Evolutionary conservation across 176 grass and related monocot genomes (phyloP).

Genomic region (Rhipidocladum racemiflorum): DNA sequence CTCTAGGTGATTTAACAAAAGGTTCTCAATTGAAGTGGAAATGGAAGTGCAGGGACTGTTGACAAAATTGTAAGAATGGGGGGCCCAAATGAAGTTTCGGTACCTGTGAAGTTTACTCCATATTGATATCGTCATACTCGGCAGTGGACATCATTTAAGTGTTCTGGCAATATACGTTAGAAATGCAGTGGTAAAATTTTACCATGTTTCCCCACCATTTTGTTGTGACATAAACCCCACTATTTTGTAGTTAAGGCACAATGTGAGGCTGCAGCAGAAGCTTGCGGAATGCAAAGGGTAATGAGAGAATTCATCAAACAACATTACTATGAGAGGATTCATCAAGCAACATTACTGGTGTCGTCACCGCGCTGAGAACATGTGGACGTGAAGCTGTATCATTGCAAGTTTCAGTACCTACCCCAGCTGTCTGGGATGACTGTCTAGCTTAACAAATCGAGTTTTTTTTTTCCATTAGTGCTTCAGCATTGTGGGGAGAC

Average conservation of each 20-base stretch:
- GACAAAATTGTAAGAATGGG: neutral
- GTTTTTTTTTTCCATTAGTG: slow-evolving; percentile 37
- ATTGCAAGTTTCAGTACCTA: slow-evolving; percentile 27
- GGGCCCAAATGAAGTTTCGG: neutral
- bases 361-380: slow-evolving; percentile 10
- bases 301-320: slow-evolving; percentile 7
- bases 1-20: neutral
- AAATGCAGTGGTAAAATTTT: neutral
- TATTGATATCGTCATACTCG: neutral
- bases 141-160: neutral
- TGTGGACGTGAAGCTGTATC: slow-evolving; percentile 20
- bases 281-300: slow-evolving; percentile 50
- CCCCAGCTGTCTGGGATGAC: slow-evolving; percentile 23
- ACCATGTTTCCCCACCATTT: neutral
- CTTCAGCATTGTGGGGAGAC: slow-evolving; percentile 36
- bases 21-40: neutral
- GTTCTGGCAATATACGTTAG: neutral
- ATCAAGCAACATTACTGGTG: slow-evolving; percentile 5
- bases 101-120: neutral
- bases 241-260: slow-evolving; percentile 42
- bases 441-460: slow-evolving; percentile 48
- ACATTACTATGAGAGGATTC: neutral
- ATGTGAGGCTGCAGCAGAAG: slow-evolving; percentile 54
- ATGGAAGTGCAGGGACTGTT: neutral
- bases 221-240: slow-evolving; percentile 5